A percentile compares a stretch with the other conserved stretches of the same genome.
Evolutionary conservation across 805 yeast species (phyloP).

Genomic region (Huiozyma sinensis): DNA sequence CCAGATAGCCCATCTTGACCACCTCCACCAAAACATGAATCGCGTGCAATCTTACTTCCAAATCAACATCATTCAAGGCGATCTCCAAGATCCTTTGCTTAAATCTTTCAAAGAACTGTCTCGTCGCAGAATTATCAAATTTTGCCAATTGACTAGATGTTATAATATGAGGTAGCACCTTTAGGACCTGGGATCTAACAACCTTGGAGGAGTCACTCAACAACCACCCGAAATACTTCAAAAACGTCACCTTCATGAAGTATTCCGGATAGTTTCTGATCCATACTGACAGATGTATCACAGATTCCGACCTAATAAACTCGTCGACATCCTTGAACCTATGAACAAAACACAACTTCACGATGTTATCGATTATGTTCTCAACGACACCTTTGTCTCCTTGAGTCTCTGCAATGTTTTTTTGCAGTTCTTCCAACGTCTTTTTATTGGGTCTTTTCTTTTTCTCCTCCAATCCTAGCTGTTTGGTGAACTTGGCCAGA

Average conservation of each 20-base stretch:
- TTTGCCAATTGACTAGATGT: constrained; percentile 17
- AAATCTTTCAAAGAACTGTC: constrained; percentile 71
- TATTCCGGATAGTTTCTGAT: constrained; percentile 59
- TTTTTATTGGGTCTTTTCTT: constrained; percentile 31
- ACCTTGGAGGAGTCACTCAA: constrained; percentile 54
- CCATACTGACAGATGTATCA: constrained; percentile 56
- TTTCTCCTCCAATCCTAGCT: constrained; percentile 29
- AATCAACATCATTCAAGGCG: constrained; percentile 44
- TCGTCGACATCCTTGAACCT: constrained; percentile 76
- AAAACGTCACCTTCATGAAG: constrained; percentile 57
- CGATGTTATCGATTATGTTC: constrained; percentile 52
- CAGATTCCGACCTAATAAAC: constrained; percentile 58
- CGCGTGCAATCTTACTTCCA: constrained; percentile 41
- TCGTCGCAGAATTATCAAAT: constrained; percentile 47
- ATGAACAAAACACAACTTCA: constrained; percentile 56
- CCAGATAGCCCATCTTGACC: constrained; percentile 50
- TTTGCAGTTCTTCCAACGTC: constrained; percentile 38
- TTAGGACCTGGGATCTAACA: constrained; percentile 59
- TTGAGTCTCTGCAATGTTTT: constrained; percentile 32
- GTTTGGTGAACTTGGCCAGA: constrained; percentile 30
- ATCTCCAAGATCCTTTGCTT: constrained; percentile 56
- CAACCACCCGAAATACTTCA: constrained; percentile 77
- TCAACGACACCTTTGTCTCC: constrained; percentile 43
- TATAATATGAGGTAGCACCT: constrained; percentile 38
- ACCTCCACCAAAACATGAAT: constrained; percentile 46